Evolutionary conservation across 768 basidiomycete genomes (phyloP), one percentile per base, ranked within the genome.

Genomic region (Xerocomellus chrysenteron): DNA sequence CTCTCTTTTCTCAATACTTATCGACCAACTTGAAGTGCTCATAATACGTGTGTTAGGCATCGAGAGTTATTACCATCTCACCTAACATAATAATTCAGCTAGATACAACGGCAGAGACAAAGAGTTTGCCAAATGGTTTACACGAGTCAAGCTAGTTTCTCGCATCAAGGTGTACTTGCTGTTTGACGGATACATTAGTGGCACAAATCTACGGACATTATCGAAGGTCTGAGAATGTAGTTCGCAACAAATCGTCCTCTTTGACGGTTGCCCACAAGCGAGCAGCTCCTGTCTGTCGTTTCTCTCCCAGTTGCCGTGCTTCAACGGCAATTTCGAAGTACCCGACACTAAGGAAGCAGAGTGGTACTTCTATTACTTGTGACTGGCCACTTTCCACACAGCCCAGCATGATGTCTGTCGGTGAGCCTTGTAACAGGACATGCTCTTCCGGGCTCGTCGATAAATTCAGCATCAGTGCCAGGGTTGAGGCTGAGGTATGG

Each of bases 311-410:
- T 41, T 70, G 58, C 41, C 67, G 65, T 28, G 71, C 74, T 54
- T 77, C 77, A 5, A 73, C 75, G 1, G 67, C 63, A 19, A 84
- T 62, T 52, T 78, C 76, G 57, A 90, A 94, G 50, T 75, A 71
- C 10, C 92, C 92, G 44, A 76, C 76, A 13, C 88, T 79, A 19
- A 94, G 79, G 71, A 95, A 92, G 63, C 87, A 89, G 13, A 94
- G 57, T 2, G 85, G 79, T 1, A 81, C 74, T 44, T 84, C 79
- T 5, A 85, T 62, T 36, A 79, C 76, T 35, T 74, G 73, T 14
- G 79, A 77, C 57, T 82, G 80, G 2, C 84, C 87, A 21, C 71
- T 70, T 43, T 77, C 76, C 47, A 95, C 67, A n/a, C 76, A 75
- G 4, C 90, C 90, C 4, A 94, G 58, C 3, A 84, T 77, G 26